Percentiles rank a stretch among this genome's conserved stretches.
phyloP scores from a whole-genome alignment of 768 basidiomycete genomes.

The Lactifluus pinguis region DNA sequence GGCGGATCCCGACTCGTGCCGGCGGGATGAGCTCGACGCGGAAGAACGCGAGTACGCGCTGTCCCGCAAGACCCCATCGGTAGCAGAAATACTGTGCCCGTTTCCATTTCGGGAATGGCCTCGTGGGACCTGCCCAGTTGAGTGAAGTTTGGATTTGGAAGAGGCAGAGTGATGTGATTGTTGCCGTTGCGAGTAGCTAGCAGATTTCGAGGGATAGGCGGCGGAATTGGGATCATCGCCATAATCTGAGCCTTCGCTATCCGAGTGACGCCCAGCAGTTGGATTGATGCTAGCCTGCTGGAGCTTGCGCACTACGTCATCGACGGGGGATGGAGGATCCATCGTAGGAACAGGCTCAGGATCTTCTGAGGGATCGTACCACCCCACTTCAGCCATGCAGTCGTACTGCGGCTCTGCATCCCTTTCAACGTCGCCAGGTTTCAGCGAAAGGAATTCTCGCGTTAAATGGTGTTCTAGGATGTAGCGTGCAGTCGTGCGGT shows the following conservation, averaged over 20 bases:
- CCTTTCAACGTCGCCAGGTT: slow-evolving; percentile 78
- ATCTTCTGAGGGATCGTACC: slow-evolving; percentile 23
- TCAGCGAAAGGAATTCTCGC: slow-evolving; percentile 73
- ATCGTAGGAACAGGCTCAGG: slow-evolving; percentile 23
- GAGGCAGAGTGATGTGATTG: slow-evolving; percentile 21
- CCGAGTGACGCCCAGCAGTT: slow-evolving; percentile 40
- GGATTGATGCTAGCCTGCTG: slow-evolving; percentile 30
- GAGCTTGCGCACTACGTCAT: slow-evolving; percentile 26
- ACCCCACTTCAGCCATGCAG: slow-evolving; percentile 45
- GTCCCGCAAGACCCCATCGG: slow-evolving; percentile 19
- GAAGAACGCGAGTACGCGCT: slow-evolving; percentile 28
- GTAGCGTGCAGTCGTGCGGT: slow-evolving; percentile 56
- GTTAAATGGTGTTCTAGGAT: slow-evolving; percentile 75
- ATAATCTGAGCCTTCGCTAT: slow-evolving; percentile 54
- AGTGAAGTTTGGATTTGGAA: slow-evolving; percentile 5
- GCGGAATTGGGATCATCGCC: slow-evolving; percentile 23
- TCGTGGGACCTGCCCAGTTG: slow-evolving; percentile 5
- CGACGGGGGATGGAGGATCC: slow-evolving; percentile 29
- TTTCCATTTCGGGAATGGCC: background rate
- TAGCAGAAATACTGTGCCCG: background rate
- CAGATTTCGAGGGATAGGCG: background rate
- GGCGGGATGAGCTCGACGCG: slow-evolving; percentile 18
- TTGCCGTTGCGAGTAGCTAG: slow-evolving; percentile 14
- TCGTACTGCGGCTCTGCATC: slow-evolving; percentile 50
- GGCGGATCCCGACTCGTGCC: slow-evolving; percentile 6